Evolutionary conservation across 2,329 filamentous ascomycete genomes (phyloP), one percentile per base, ranked within the genome.

Genomic region (Alternaria conjuncta): DNA sequence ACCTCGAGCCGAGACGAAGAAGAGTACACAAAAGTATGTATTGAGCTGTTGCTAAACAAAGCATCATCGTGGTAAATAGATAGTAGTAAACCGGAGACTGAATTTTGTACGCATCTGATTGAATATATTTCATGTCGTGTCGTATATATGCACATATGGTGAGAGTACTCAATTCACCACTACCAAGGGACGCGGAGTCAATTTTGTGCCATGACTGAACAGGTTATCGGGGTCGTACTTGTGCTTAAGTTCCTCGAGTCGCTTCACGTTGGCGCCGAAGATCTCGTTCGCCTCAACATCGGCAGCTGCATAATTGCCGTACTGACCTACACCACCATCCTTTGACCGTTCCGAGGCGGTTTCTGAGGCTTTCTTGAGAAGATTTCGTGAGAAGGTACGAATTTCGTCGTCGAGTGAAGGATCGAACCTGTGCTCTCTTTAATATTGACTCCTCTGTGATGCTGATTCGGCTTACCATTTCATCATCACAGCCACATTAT

Each of bases 171-270:
- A 72, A 25, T 71, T 71, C 2, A 72, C 70, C 6, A 72, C 68
- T 9, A 72, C 68, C 53, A 72, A 46, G 15, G 66, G 65, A 6
- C 71, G 59, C 10, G 70, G 71, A 12, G 64, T 69, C 44, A 76
- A 60, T 57, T 66, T 72, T 5, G 71, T 74, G 2, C 72, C 75
- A 36, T 73, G 59, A 32, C 70, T 72, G 60, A 80, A 80, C 36
- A 78, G 26, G 51, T 78, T 78, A 2, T 74, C 71, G 0, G 76
- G 75, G 62, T 80, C 77, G 26, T 76, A 79, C 64, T 76, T 78
- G 13, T 71, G 57, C 70, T 80, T 79, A 60, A 80, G 47, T 51
- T 78, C 73, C 50, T 68, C 67, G 12, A 80, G 60, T 21, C 69
- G 70, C 63, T 71, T 72, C n/a, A 75, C 71, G 59, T 79, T 79